A percentile compares a stretch with the other conserved stretches of the same genome.
phyloP scores from a whole-genome alignment of 2,329 filamentous ascomycete species.

The Aspergillus nomiae region DNA sequence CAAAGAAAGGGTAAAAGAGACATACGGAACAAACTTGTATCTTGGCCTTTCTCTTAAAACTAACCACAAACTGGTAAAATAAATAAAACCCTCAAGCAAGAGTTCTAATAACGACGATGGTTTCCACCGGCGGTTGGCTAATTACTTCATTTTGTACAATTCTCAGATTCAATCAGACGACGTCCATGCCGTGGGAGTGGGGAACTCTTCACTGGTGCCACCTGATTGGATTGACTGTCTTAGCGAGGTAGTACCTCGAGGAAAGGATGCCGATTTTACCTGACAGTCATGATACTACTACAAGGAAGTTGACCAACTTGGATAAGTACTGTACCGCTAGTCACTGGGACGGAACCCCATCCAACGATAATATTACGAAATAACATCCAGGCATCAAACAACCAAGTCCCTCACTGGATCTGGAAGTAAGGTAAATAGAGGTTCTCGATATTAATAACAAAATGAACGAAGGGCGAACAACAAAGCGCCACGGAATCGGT shows the following conservation, averaged over 20 bases:
- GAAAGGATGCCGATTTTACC: not conserved
- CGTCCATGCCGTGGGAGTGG: not conserved
- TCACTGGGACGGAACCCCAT: not conserved
- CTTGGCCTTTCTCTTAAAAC: not conserved
- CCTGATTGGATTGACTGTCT: slow-evolving; percentile 5
- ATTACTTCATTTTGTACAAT: not conserved
- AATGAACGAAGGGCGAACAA: not conserved
- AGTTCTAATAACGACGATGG: not conserved
- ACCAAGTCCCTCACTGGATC: not conserved
- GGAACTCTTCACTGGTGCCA: not conserved
- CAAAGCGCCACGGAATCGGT: not conserved
- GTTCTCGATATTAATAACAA: not conserved
- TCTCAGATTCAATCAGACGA: not conserved
- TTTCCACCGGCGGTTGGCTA: not conserved
- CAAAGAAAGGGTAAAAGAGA: not conserved
- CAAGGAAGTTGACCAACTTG: not conserved
- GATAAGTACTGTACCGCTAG: not conserved
- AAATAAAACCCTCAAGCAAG: not conserved
- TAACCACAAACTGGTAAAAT: not conserved
- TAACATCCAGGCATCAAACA: not conserved
- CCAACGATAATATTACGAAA: slow-evolving; percentile 18
- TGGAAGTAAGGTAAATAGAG: not conserved
- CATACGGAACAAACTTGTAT: not conserved
- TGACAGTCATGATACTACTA: not conserved
- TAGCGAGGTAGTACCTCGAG: not conserved